Evolutionary conservation across 805 yeast species (phyloP), one percentile per base, ranked within the genome.

Genomic region (Yarrowia keelungensis): DNA sequence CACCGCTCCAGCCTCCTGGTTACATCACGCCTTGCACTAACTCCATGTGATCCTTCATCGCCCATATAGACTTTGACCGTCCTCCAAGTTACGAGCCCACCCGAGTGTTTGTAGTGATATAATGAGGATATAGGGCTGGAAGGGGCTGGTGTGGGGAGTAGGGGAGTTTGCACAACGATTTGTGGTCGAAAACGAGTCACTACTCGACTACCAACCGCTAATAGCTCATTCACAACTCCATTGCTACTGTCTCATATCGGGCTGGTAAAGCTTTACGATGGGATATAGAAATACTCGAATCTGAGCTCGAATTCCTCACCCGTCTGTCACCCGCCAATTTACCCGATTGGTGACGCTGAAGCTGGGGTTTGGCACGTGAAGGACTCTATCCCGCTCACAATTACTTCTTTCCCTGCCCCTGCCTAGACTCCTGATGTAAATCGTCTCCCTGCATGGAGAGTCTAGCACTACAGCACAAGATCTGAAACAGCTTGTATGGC

Each of bases 161-260:
- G 32, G 7, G 32, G 32, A 26, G 32, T 5, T 5, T 5, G 32
- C 32, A 26, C 7, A 5, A 5, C 7, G 32, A 26, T 26, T 26
- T 26, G 32, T 26, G 32, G 32, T 2, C 32, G 32, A 26, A 26
- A 26, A 3, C 32, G 32, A 3, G 7, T 5, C 7, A 5, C 32
- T 26, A 26, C 32, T 5, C 7, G 32, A 0, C 32, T 5, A 26
- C 32, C 7, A 26, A 26, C 32, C 32, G 32, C 32, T 26, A 26
- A 26, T 26, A 26, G 1, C 32, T 26, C 32, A 26, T 26, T 26
- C 19, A 19, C 19, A 19, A 1, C 19, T 19, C 56, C 38, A n/a
- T 53, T 53, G 58, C 58, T 53, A 53, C 8, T 53, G 58, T 53
- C 58, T 53, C 19, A 53, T 53, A 38, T 53, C 58, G 58, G 54